Base-by-base conservation (phyloP, 768 basidiomycete species). In the Lyophyllum semitale region DNA sequence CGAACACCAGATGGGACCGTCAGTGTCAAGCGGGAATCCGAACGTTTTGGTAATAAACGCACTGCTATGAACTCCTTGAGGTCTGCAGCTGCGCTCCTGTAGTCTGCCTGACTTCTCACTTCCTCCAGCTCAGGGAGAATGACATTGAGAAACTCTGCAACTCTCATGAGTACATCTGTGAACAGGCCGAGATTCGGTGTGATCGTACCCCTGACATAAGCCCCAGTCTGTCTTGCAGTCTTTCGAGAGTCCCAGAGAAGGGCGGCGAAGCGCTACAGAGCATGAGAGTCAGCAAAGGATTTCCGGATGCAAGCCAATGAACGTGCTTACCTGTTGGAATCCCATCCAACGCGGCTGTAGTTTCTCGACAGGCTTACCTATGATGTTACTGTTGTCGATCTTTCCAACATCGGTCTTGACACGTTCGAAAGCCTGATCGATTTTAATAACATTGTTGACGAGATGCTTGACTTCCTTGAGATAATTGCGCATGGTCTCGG, bases 371-470 rank as follows among this genome's bases (percentile, higher is more conserved):
- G 54, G 54, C 33, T 59, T 55, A n/a, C 45, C 38, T 17, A 27
- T 37, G 32, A 59, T 55, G 8, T 25, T 25, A 6, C 26, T 29
- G 20, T 3, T 33, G 33, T 59, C 58, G 29, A 59, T 33, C 15
- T 35, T 37, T 1, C 27, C 50, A 38, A 59, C 37, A 30, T 50
- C 54, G 23, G 51, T 55, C 29, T 59, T 59, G 27, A 55, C 25
- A 15, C 51, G 50, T 44, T 59, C 58, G 26, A 59, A 55, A 23
- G 50, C 54, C 29, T 59, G 58, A 29, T 59, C 58, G n/a, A 59
- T 48, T 37, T 52, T 55, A 12, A 59, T 49, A 35, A 59, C 22
- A 43, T 26, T 20, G 5, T 55, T 50, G n/a, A 44, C 32, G n/a
- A 59, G 54, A 20, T 53, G 41, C 44, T 45, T 59, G 18, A 54